Evolutionary conservation across 306 rosid genomes (phyloP), one percentile per base, ranked within the genome.

Genomic region (Inga oerstediana): DNA sequence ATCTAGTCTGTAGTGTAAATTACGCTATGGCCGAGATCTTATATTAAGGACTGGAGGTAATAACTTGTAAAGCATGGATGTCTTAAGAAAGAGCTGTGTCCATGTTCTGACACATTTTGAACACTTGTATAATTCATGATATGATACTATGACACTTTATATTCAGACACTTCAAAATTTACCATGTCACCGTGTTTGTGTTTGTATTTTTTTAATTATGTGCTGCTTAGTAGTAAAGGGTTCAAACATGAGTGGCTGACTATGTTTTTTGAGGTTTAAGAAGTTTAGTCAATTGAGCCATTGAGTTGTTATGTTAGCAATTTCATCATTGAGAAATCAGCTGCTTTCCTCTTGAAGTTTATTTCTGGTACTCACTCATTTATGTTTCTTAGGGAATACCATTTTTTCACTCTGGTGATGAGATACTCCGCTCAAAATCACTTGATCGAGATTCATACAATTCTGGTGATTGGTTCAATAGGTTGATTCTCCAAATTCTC

Each of bases 391-490:
- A 96, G 99, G 99, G 99, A 41, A 91, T 93, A 72, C 97, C 99
- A 20, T 92, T 96, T 89, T 93, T 96, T 82, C 99, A 96, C 73
- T 65, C 88, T 58, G 97, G 98, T 16, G 98, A 92, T 80, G 98
- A 96, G 90, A 76, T 90, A 66, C 97, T 96, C 9, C 97, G 97
- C 84, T 96, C 99, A 35, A 96, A 96, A 89, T 94, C 99, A 72
- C 89, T 94, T 79, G 99, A 94, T 86, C 97, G 98, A 32, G 97
- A 96, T 89, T 96, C 99, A 12, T 96, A 96, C 89, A 94, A 94
- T 87, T 96, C 98, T 76, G 99, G 97, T 30, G 99, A 96, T 88
- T 92, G 97, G 98, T 96, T 94, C 90, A 94, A 96, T 83, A 92
- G 98, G 98, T 92, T 78, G 37, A 35, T 35, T 52, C 46, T 80